These are phyloP conservation scores for Elsinoe necatrix DNA, from an alignment of 2,329 filamentous ascomycete genomes.

Conservation along the genomic window DNA sequence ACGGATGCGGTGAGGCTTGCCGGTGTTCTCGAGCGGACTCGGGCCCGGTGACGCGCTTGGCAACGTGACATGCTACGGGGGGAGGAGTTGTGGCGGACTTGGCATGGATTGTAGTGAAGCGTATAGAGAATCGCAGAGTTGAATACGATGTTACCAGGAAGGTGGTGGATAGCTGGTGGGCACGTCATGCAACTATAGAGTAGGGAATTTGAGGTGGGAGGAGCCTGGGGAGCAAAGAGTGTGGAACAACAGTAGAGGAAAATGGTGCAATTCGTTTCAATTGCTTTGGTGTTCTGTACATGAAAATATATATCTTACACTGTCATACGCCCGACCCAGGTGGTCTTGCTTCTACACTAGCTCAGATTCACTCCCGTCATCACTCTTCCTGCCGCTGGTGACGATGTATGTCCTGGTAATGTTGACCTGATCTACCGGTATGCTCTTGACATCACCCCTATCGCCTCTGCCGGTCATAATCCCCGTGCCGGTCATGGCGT, in stretches of 20 bases:
- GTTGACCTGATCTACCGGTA: not conserved
- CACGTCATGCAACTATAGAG: too few relatives aligned
- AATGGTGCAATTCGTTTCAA: not conserved
- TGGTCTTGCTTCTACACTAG: not conserved
- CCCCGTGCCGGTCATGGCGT: not conserved
- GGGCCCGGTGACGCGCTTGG: not conserved
- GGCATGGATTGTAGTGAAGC: not conserved
- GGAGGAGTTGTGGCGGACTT: not conserved
- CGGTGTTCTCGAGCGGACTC: too few relatives aligned
- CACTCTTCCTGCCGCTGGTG: not conserved
- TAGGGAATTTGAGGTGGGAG: too few relatives aligned
- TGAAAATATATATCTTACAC: not conserved
- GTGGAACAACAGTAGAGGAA: too few relatives aligned
- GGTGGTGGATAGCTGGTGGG: too few relatives aligned
- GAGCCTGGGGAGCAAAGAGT: too few relatives aligned
- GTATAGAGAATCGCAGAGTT: not conserved
- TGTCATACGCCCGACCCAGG: not conserved
- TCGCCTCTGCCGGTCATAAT: not conserved
- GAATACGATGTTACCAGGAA: too few relatives aligned
- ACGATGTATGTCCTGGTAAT: slow-evolving; percentile 2
- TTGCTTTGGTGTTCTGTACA: not conserved
- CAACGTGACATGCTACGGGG: not conserved
- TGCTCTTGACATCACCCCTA: not conserved
- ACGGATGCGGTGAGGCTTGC: not conserved
- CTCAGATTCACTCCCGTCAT: slow-evolving; percentile 1